A percentile compares a stretch with the other conserved stretches of the same genome.
Conservation (phyloP, 2,329 filamentous ascomycete species). For the Fusarium aywerte region DNA sequence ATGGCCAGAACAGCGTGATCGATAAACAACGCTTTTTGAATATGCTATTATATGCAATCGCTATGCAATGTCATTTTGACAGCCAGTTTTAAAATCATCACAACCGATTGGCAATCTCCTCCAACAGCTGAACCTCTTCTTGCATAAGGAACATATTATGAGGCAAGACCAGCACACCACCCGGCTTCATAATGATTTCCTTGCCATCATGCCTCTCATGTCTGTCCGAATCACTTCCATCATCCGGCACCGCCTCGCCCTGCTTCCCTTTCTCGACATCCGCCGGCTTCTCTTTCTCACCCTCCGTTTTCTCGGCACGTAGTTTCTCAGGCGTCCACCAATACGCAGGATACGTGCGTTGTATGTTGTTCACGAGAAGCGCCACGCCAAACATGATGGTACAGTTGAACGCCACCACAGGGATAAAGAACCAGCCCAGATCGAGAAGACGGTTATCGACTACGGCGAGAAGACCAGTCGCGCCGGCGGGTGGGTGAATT, state of each 20-base stretch:
- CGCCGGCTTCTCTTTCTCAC: not conserved
- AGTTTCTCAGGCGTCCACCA: constrained; percentile 70
- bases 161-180: constrained; percentile 51
- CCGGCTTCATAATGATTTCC: constrained; percentile 51
- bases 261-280: constrained; percentile 32
- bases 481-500: constrained; percentile 78
- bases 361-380: constrained; percentile 75
- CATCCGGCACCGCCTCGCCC: constrained; percentile 27
- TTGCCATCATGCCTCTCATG: constrained; percentile 29
- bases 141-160: constrained; percentile 52
- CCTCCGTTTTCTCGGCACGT: not conserved
- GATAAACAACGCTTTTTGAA: not conserved
- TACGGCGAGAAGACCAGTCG: constrained; percentile 76
- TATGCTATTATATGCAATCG: not conserved
- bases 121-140: constrained; percentile 52
- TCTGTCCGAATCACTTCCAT: constrained; percentile 26
- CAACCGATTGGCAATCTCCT: constrained; percentile 51
- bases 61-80: not conserved
- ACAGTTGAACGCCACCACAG: constrained; percentile 69
- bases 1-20: not conserved
- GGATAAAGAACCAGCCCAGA: constrained; percentile 76
- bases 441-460: constrained; percentile 63
- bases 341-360: constrained; percentile 73
- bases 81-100: constrained; percentile 18
- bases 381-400: constrained; percentile 71